Percentiles rank a stretch among this genome's conserved stretches.
These are phyloP conservation scores for Fraxinus platypoda DNA, from an alignment of 305 asterid genomes.

Conservation along the genomic window DNA sequence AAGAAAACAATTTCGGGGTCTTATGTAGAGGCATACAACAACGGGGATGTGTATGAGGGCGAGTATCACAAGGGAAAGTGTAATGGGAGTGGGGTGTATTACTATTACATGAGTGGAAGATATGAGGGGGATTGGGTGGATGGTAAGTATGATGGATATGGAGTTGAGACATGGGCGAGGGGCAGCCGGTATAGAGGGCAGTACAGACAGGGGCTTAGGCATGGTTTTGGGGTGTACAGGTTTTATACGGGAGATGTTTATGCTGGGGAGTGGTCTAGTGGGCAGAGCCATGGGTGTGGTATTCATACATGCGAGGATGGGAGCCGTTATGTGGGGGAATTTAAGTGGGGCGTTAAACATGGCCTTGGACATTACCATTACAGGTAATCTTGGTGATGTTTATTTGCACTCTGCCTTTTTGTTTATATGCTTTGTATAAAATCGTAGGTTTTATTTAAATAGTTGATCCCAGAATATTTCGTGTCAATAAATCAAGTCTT, in stretches of 20 bases:
- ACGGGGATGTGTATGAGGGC: constrained; percentile 96
- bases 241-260: constrained; percentile 92
- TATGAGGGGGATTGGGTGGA: constrained; percentile 94
- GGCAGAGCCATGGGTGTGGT: constrained; percentile 93
- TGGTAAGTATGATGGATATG: constrained; percentile 89
- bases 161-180: constrained; percentile 91
- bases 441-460: constrained; percentile 7
- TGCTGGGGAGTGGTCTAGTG: constrained; percentile 96
- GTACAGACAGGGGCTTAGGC: constrained; percentile 86
- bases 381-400: constrained; percentile 46
- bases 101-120: constrained; percentile 95
- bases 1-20: constrained; percentile 67
- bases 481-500: background rate
- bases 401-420: background rate
- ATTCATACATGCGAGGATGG: constrained; percentile 88
- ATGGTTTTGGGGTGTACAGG: constrained; percentile 89
- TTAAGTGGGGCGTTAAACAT: constrained; percentile 94
- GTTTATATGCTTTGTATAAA: background rate
- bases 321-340: constrained; percentile 82
- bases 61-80: constrained; percentile 92
- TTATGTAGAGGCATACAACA: constrained; percentile 81
- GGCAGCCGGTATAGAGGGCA: constrained; percentile 92
- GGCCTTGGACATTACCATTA: constrained; percentile 94
- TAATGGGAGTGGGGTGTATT: constrained; percentile 92
- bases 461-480: background rate